These are phyloP conservation scores for Waltiozyma sp. DNA, from an alignment of 1,139 yeast genomes.

Conservation along the genomic window DNA sequence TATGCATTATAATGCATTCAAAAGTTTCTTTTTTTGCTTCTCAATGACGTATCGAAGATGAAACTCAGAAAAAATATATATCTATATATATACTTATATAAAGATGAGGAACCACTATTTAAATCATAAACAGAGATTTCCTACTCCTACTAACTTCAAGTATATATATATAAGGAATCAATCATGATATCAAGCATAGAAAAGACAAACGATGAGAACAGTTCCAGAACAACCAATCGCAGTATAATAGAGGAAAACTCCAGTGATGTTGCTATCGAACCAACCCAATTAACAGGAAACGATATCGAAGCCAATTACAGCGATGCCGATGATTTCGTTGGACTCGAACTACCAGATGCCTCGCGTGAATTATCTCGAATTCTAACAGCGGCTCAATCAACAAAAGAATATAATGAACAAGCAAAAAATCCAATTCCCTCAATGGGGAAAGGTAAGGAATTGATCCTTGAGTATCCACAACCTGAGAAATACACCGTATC, in stretches of 20 bases:
- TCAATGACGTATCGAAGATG: too few species aligned
- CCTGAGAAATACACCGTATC: slow-evolving; percentile 41
- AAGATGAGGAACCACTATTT: too few species aligned
- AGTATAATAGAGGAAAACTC: too few species aligned
- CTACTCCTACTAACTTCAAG: too few species aligned
- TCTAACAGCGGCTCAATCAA: slow-evolving; percentile 7
- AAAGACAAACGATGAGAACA: neutral
- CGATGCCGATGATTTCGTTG: slow-evolving; percentile 4
- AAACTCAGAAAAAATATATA: too few species aligned
- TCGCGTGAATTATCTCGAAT: slow-evolving; percentile 13
- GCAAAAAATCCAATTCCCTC: slow-evolving; percentile 26
- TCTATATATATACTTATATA: too few species aligned
- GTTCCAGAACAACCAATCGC: neutral
- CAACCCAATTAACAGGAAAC: neutral
- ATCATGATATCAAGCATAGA: neutral
- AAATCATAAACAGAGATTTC: too few species aligned
- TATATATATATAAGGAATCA: too few species aligned
- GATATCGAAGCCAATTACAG: neutral
- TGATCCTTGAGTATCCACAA: slow-evolving; percentile 43
- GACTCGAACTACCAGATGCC: slow-evolving; percentile 5
- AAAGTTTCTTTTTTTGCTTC: too few species aligned
- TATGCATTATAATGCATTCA: too few species aligned
- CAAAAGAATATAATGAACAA: slow-evolving; percentile 19
- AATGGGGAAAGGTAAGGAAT: slow-evolving; percentile 49
- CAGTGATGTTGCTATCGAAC: neutral